Evolutionary conservation across 2,329 filamentous ascomycete genomes (phyloP), one percentile per base, ranked within the genome.

Genomic region (Phaeosphaeriaceae sp.): DNA sequence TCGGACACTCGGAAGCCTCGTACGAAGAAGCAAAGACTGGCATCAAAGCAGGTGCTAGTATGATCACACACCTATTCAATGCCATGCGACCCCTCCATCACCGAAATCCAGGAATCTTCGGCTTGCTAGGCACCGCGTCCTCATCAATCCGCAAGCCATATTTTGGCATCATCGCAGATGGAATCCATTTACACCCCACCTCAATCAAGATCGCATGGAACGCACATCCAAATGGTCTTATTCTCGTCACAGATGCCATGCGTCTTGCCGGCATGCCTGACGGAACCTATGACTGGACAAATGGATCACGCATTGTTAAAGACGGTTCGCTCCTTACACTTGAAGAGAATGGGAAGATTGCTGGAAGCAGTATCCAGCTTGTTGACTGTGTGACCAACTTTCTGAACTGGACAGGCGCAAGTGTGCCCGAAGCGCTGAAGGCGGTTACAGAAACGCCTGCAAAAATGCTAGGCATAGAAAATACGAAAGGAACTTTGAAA

Each of bases 31-130:
- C 89, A 1, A 85, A 87, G 3, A 75, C 78, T 4, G 89, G 89
- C 16, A 83, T 94, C 3, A 79, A 77, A n/a, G 81, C 85, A 6
- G 92, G 92, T 42, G 90, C 89, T 2, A 89, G 83, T 40, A 96
- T 95, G 90, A 89, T 96, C 59, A 96, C 92, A 0, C 92, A 96
- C 67, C 81, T 96, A 1, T 96, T 96, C 83, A 96, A 96, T 71
- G 92, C 92, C 20, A 96, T 96, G 92, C 83, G 87, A 1, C 91
- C 91, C 12, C 84, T 96, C 42, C 90, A 94, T 72, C 91, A 97
- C 78, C 88, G 92, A 49, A 92, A 96, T 73, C 92, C 92, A 0
- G 92, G 92, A 30, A 86, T 96, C 61, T 96, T 96, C 69, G 92
- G 92, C 21, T 84, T 95, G 0, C 77, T 97, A 12, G 91, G 92